Percentiles rank a stretch among this genome's conserved stretches.
Conservation (phyloP, 805 yeast species). For the Suhomyces canberraensis region DNA sequence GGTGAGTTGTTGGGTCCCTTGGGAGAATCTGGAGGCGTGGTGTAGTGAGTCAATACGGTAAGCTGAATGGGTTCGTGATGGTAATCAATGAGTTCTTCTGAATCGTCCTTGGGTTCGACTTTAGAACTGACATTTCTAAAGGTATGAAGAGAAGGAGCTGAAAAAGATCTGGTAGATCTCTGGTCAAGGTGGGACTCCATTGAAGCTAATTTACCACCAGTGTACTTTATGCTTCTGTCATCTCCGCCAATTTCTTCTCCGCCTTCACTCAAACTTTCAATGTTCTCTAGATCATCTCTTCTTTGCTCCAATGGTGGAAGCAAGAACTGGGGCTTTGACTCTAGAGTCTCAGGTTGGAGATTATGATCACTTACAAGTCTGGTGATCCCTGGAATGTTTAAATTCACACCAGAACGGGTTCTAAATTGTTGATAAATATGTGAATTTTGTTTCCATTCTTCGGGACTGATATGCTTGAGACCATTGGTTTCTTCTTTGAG, state of each 20-base stretch:
- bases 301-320: constrained; percentile 11
- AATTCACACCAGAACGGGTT: constrained; percentile 20
- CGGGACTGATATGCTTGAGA: constrained; percentile 21
- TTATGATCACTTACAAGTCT: constrained; percentile 18
- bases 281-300: constrained; percentile 24
- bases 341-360: constrained; percentile 1
- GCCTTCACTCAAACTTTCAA: constrained; percentile 7
- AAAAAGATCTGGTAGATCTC: constrained; percentile 26
- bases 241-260: not conserved
- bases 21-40: constrained; percentile 9
- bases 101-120: not conserved
- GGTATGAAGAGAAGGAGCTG: constrained; percentile 43
- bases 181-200: no score
- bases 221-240: no score
- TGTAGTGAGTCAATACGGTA: constrained; percentile 5
- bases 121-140: constrained; percentile 21
- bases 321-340: not conserved
- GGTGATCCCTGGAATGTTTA: constrained; percentile 15
- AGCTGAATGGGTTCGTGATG: not conserved
- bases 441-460: constrained; percentile 31
- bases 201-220: no score
- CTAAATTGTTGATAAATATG: constrained; percentile 22
- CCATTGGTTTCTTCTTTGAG: constrained; percentile 1
- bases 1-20: constrained; percentile 26
- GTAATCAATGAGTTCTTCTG: not conserved